These are phyloP conservation scores for Hericium rajendrae DNA, from an alignment of 768 basidiomycete genomes.

Conservation along the genomic window DNA sequence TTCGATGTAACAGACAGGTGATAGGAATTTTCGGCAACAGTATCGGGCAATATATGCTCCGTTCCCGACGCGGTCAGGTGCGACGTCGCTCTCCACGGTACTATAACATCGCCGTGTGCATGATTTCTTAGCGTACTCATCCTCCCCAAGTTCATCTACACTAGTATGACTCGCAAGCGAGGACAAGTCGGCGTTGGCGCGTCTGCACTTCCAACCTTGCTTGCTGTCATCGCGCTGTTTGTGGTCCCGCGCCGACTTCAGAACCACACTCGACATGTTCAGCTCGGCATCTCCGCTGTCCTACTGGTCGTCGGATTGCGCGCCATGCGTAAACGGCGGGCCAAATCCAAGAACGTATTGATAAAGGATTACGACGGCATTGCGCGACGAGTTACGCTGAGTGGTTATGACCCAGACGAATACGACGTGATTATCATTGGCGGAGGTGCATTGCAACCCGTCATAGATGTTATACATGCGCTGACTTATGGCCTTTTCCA, in stretches of 20 bases:
- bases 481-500: not conserved
- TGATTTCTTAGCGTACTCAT: too few relatives aligned
- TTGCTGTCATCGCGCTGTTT: not conserved
- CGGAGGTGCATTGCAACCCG: constrained; percentile 20
- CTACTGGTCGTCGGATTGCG: not conserved
- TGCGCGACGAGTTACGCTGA: not conserved
- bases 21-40: too few relatives aligned
- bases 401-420: constrained; percentile 12
- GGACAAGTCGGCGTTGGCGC: not conserved
- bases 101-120: too few relatives aligned
- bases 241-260: not conserved
- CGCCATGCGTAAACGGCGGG: not conserved
- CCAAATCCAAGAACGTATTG: not conserved
- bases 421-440: constrained; percentile 30
- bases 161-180: not conserved
- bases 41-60: too few relatives aligned
- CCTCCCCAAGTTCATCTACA: too few relatives aligned
- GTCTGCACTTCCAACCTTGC: not conserved
- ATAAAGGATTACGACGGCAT: not conserved
- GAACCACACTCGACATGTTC: not conserved
- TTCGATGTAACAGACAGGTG: too few relatives aligned
- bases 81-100: too few relatives aligned
- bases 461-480: not conserved
- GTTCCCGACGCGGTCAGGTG: too few relatives aligned
- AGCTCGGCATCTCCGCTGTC: not conserved